Evolutionary conservation across 257 asterid species (phyloP).

Genomic region (Jasminum sambac): DNA sequence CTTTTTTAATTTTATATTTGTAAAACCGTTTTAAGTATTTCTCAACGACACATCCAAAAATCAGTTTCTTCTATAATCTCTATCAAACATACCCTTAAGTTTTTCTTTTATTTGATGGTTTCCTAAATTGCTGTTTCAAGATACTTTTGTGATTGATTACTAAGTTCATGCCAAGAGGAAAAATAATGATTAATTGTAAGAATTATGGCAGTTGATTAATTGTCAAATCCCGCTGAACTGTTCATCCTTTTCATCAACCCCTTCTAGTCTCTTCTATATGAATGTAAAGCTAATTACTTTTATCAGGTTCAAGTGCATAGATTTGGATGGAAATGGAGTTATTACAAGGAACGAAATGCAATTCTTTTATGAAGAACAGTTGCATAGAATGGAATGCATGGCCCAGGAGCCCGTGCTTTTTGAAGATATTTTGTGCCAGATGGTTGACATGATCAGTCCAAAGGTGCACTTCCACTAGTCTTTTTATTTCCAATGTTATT

Average conservation of each 20-base stretch:
- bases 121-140: constrained; percentile 1
- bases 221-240: constrained; percentile 1
- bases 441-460: constrained; percentile 94
- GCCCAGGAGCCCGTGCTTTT: constrained; percentile 99
- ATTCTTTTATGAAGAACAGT: constrained; percentile 96
- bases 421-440: constrained; percentile 98
- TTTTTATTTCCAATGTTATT: not conserved
- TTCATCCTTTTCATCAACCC: constrained; percentile 5
- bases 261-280: constrained; percentile 9
- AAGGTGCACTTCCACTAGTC: constrained; percentile 54
- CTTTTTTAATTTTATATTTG: too few species aligned
- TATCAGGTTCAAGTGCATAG: constrained; percentile 98
- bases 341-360: constrained; percentile 94
- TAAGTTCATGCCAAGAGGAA: constrained; percentile 3
- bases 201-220: not conserved
- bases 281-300: constrained; percentile 14
- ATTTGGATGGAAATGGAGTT: constrained; percentile 95
- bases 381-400: constrained; percentile 99
- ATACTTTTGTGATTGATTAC: constrained; percentile 17
- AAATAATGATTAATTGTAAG: not conserved
- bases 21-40: too few species aligned
- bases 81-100: too few species aligned
- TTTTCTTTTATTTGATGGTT: not conserved
- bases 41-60: too few species aligned
- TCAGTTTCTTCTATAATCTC: too few species aligned